A percentile compares a stretch with the other conserved stretches of the same genome.
phyloP scores from a whole-genome alignment of 768 basidiomycete species.

The Piloderma croceum region DNA sequence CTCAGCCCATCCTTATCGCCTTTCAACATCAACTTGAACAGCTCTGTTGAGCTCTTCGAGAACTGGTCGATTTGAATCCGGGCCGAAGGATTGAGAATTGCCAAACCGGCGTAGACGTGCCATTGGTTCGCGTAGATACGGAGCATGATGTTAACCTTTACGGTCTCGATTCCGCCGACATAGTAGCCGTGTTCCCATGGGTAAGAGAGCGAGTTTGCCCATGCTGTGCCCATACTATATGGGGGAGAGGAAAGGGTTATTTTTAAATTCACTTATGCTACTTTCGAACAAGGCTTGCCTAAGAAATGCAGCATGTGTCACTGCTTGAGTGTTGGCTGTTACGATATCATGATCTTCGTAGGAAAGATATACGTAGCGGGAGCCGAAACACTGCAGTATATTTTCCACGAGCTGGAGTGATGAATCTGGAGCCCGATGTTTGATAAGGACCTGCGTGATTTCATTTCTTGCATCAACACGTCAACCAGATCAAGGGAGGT shows the following conservation, averaged over 20 bases:
- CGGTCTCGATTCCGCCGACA: constrained; percentile 95
- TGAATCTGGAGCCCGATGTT: constrained; percentile 74
- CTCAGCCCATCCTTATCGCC: constrained; percentile 50
- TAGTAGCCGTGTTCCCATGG: constrained; percentile 97
- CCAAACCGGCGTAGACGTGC: constrained; percentile 99
- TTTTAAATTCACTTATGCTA: too few species aligned
- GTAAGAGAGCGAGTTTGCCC: constrained; percentile 70
- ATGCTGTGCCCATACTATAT: constrained; percentile 94
- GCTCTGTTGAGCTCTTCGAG: constrained; percentile 74
- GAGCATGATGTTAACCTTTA: constrained; percentile 94
- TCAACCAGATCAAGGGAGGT: not conserved
- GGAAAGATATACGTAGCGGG: constrained; percentile 86
- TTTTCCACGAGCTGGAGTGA: constrained; percentile 74
- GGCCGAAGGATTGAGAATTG: constrained; percentile 92
- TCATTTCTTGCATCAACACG: not conserved
- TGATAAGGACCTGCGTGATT: constrained; percentile 69
- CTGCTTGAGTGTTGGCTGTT: constrained; percentile 97
- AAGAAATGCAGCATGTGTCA: constrained; percentile 95
- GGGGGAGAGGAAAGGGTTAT: constrained; percentile 1
- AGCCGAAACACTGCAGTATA: constrained; percentile 73
- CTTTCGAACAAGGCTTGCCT: constrained; percentile 45
- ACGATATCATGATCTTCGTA: constrained; percentile 96
- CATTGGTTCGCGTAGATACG: constrained; percentile 97
- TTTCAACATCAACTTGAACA: constrained; percentile 94
- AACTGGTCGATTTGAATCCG: constrained; percentile 87